Conservation (phyloP, 2,329 filamentous ascomycete species). For the Trichoderma brevicompactum region DNA sequence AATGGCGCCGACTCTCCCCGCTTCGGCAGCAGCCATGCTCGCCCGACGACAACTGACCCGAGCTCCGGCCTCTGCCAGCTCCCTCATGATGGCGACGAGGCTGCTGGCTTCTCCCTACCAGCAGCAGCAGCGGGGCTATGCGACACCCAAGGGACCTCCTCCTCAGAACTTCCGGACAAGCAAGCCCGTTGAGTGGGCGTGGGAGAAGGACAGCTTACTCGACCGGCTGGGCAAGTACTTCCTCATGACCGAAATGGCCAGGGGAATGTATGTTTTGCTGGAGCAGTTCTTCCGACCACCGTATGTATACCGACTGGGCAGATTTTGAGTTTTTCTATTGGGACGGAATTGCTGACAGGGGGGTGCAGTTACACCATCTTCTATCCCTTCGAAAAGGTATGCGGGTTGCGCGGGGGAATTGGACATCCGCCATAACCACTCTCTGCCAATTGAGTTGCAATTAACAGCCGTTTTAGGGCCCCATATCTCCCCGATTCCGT, state of each 20-base stretch:
- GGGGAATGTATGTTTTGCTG: slow-evolving; percentile 96
- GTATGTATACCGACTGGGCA: slow-evolving; percentile 62
- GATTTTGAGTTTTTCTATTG: slow-evolving; percentile 3
- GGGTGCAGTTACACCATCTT: slow-evolving; percentile 87
- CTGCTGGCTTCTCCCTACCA: slow-evolving; percentile 23
- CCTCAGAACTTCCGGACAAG: slow-evolving; percentile 80
- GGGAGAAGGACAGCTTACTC: slow-evolving; percentile 74
- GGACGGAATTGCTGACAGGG: slow-evolving; percentile 24
- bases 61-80: slow-evolving; percentile 34
- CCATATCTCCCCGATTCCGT: slow-evolving; percentile 96
- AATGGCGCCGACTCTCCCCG: slow-evolving; percentile 43
- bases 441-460: slow-evolving; percentile 5
- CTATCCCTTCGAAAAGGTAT: slow-evolving; percentile 95
- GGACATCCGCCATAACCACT: slow-evolving; percentile 2
- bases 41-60: slow-evolving; percentile 44
- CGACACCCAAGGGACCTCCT: slow-evolving; percentile 77
- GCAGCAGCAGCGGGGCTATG: slow-evolving; percentile 52
- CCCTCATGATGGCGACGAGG: slow-evolving; percentile 30
- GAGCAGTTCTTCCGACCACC: slow-evolving; percentile 99
- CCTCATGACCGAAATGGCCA: slow-evolving; percentile 90
- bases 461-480: slow-evolving; percentile 61
- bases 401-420: slow-evolving; percentile 25
- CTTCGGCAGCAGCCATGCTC: slow-evolving; percentile 41
- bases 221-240: slow-evolving; percentile 93
- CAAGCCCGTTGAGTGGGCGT: slow-evolving; percentile 76